These are phyloP conservation scores for Colletotrichum tropicale DNA, from an alignment of 2,329 filamentous ascomycete species.

Conservation along the genomic window DNA sequence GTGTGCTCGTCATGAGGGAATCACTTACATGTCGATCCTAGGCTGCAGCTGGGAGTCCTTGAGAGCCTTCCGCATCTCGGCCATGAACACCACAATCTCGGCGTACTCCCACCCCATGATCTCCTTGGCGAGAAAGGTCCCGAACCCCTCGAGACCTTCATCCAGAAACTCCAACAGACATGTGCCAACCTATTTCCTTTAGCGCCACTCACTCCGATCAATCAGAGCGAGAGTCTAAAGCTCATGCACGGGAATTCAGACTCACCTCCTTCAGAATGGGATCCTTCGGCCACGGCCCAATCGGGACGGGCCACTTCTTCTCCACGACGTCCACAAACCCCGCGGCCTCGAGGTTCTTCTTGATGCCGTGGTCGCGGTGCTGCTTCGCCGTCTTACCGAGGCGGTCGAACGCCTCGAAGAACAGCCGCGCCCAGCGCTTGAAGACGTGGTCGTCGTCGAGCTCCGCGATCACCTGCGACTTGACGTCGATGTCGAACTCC, in stretches of 20 bases:
- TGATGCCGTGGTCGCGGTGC: conserved; percentile 24
- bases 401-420: conserved; percentile 30
- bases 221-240: too few species aligned
- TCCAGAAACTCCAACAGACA: conserved; percentile 25
- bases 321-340: conserved; percentile 25
- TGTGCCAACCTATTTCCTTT: background rate
- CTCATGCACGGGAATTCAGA: too few species aligned
- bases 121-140: conserved; percentile 27
- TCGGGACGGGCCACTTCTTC: conserved; percentile 19
- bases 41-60: background rate
- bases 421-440: conserved; percentile 28
- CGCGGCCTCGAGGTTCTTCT: conserved; percentile 22
- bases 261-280: conserved; percentile 5
- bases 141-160: conserved; percentile 31
- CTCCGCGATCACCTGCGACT: conserved; percentile 24
- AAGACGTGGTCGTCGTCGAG: background rate
- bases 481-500: conserved; percentile 20
- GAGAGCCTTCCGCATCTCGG: conserved; percentile 18
- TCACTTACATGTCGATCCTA: background rate
- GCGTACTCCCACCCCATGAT: conserved; percentile 31
- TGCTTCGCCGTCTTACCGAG: conserved; percentile 33
- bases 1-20: too few species aligned
- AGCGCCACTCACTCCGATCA: background rate
- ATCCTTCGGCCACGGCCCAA: conserved; percentile 18
- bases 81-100: conserved; percentile 27